Percentiles rank a stretch among this genome's conserved stretches.
phyloP scores from a whole-genome alignment of 331 rosid species.

The Cydonia oblonga region DNA sequence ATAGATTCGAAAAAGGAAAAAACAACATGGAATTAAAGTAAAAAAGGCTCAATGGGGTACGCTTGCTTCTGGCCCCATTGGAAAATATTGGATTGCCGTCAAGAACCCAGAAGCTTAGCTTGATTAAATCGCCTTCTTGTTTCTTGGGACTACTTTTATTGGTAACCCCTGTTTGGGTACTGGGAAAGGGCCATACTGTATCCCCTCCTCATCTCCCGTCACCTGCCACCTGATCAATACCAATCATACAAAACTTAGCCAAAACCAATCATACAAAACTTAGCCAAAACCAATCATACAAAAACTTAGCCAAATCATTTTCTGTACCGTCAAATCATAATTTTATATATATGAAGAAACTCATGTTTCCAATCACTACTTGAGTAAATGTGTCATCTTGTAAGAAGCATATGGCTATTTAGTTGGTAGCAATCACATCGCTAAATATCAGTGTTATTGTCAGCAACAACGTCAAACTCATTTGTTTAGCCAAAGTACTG shows the following conservation, averaged over 20 bases:
- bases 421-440: not conserved
- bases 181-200: conserved; percentile 72
- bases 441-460: not conserved
- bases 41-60: conserved; percentile 8
- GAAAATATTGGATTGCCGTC: conserved; percentile 12
- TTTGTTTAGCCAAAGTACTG: not conserved
- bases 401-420: too few species aligned
- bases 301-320: not conserved
- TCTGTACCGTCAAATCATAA: too few species aligned
- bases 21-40: not conserved
- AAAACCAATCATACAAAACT: not conserved
- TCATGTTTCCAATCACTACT: too few species aligned
- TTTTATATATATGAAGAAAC: too few species aligned
- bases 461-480: not conserved
- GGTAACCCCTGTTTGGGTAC: conserved; percentile 76
- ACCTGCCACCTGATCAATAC: conserved; percentile 46
- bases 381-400: too few species aligned
- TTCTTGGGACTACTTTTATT: conserved; percentile 33
- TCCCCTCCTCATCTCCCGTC: conserved; percentile 43
- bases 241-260: not conserved
- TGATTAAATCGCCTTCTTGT: conserved; percentile 15
- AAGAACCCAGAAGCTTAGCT: conserved; percentile 7
- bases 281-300: not conserved
- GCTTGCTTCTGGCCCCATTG: conserved; percentile 17
- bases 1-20: conserved; percentile 2